Base-by-base conservation (phyloP, 176 grass and related monocot genomes). In the Bonia amplexicaulis region DNA sequence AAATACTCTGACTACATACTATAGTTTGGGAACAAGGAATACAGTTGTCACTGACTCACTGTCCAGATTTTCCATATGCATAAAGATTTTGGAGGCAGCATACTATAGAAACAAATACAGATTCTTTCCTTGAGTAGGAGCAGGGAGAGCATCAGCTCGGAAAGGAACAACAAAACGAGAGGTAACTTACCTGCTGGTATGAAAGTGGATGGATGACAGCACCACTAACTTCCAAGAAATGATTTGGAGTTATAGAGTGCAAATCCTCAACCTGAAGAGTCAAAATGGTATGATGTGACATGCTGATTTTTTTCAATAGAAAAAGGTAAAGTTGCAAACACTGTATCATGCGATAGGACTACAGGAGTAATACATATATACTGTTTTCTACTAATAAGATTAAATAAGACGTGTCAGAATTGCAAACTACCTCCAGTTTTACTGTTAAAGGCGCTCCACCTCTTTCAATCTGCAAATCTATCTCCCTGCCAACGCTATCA, bases 201-300 rank as follows among this genome's bases (percentile, higher is more conserved):
- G 96, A 99, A 70, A 99, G 91, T 86, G 91, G 87, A 84, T 96
- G 96, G 77, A 99, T 92, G 73, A 94, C 93, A 76, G 86, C 93
- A 82, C 93, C 93, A 91, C 96, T 99, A 52, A 94, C 89, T 96
- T 99, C 93, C 86, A 99, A 83, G 84, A 99, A 99, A 86, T 92
- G 89, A 88, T 96, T 94, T 71, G 96, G 96, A 86, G 96, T 96
- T 79, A 99, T 94, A 66, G 96, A 96, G 79, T 99, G 96, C 84
- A 99, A 91, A 88, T 94, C 91, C 79, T 99, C 91, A 94, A 99
- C 91, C 96, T 99, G 81, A 71, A 86, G 64, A 75, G 73, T 82
- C 20, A 86, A 83, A 68, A 73, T 61, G n/a, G 19, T 51, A 66
- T 25, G 22, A 48, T 60, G 1, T 84, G 41, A 33, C 53, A 80